phyloP scores from a whole-genome alignment of 805 yeast species.

The Monosporozyma yasuniensis region DNA sequence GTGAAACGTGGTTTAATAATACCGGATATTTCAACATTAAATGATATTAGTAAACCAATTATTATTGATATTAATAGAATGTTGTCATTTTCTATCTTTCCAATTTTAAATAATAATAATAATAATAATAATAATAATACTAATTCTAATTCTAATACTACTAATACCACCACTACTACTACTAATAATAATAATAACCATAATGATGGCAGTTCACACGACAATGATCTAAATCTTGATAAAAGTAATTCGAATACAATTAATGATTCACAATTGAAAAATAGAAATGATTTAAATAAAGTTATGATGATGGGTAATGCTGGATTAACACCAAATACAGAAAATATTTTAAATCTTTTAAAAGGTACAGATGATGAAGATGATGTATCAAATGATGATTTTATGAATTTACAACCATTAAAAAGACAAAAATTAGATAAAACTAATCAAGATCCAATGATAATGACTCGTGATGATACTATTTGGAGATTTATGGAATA shows the following conservation, averaged over 20 bases:
- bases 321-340: background rate
- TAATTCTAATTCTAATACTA: too few relatives aligned
- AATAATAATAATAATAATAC: too few relatives aligned
- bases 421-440: background rate
- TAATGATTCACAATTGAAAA: background rate
- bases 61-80: background rate
- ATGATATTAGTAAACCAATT: background rate
- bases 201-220: too few relatives aligned
- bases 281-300: background rate
- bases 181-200: background rate
- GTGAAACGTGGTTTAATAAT: conserved; percentile 30
- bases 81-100: background rate
- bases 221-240: too few relatives aligned
- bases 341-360: background rate
- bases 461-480: background rate
- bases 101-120: background rate
- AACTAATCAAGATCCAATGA: background rate
- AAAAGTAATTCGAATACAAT: background rate
- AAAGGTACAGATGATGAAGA: background rate
- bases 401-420: background rate
- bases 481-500: conserved; percentile 26
- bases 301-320: background rate
- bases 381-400: background rate
- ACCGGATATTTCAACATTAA: background rate
- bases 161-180: too few relatives aligned